Base-by-base conservation (phyloP, 202 grass and related monocot species). In the Carex arenaria region DNA sequence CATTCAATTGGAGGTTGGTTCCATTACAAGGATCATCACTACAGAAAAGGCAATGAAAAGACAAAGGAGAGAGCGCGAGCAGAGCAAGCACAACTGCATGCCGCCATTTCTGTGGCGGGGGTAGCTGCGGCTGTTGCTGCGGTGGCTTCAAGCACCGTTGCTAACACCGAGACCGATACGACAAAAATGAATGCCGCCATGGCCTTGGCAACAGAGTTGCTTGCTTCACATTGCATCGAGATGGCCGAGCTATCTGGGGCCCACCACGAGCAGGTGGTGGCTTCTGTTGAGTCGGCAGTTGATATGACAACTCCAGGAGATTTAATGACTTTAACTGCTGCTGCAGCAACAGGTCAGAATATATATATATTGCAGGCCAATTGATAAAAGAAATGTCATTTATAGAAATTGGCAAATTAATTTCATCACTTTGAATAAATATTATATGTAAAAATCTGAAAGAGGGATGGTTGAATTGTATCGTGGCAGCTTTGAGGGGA, bases 161-260 rank as follows among this genome's bases (percentile, higher is more conserved):
- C 55, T 19, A 64, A 72, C 22, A 72, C 66, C 19, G 81, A 75
- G 26, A 63, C 14, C 1, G 85, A 93, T 4, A 78, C 69, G 57
- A 43, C 89, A 47, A 86, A 91, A 60, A 91, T 98, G 95, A 87
- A 83, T 19, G 81, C 89, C 17, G 89, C 92, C 13, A 78, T 98
- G 83, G 90, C 90, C 8, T 98, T 93, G 78, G 92, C 92, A 26
- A 89, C 89, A 56, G 90, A 98, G 87, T 85, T 98, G 11, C 87
- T 95, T 49, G 92, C 92, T 22, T 93, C 92, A 4, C 92, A 95
- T 72, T 95, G 90, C 87, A 81, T 95, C 71, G 95, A 95, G 92
- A 70, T 90, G 55, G 95, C 95, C 55, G 89, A 93, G 84, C 87
- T 93, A 32, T 73, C 89, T 1, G 92, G 92, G 5, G 92, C 92